A percentile compares a stretch with the other conserved stretches of the same genome.
phyloP scores from a whole-genome alignment of 164 flowering plant species.

The Brasenia schreberi region DNA sequence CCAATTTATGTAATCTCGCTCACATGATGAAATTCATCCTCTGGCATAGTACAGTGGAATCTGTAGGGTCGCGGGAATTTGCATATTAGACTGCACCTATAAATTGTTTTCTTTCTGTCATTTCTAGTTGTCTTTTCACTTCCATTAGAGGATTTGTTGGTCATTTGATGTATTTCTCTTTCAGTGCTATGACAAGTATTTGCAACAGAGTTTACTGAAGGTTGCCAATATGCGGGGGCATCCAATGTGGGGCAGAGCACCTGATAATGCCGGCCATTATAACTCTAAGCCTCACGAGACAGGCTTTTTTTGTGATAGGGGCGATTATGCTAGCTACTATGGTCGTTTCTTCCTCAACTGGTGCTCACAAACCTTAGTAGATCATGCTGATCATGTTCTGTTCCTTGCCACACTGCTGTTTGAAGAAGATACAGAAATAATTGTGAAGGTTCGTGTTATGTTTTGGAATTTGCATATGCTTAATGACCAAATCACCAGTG shows the following conservation, averaged over 20 bases:
- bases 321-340: slow-evolving; percentile 87
- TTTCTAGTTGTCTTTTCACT: too few species aligned
- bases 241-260: slow-evolving; percentile 77
- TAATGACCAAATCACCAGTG: not conserved
- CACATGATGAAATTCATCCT: too few species aligned
- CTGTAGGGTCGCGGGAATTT: too few species aligned
- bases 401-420: slow-evolving; percentile 74
- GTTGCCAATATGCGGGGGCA: slow-evolving; percentile 77
- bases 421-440: slow-evolving; percentile 55
- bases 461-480: not conserved
- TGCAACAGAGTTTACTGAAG: slow-evolving; percentile 46
- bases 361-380: slow-evolving; percentile 64
- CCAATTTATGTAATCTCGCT: too few species aligned
- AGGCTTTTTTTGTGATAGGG: slow-evolving; percentile 81
- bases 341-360: slow-evolving; percentile 87
- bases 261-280: slow-evolving; percentile 85
- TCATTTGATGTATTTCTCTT: slow-evolving; percentile 1
- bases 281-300: slow-evolving; percentile 85
- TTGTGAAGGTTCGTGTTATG: slow-evolving; percentile 50
- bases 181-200: slow-evolving; percentile 88
- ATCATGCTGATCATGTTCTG: slow-evolving; percentile 78
- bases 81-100: too few species aligned
- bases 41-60: too few species aligned
- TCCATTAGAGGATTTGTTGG: not conserved
- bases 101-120: too few species aligned